Base-by-base conservation (phyloP, 2,329 filamentous ascomycete species). In the Penicillium sp. region DNA sequence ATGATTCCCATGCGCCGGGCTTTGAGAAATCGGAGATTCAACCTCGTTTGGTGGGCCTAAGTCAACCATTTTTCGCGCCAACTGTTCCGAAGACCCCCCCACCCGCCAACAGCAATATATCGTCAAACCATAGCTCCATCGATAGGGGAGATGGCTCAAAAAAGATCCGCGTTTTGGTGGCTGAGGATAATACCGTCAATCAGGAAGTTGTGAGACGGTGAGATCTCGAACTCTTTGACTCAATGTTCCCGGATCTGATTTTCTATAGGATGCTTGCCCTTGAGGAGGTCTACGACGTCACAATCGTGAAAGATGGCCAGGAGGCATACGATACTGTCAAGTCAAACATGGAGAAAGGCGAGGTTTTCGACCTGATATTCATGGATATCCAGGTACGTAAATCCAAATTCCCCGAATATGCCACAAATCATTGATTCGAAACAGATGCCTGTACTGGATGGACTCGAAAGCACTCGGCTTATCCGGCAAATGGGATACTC, bases 401-500 rank as follows among this genome's bases (percentile, higher is more conserved):
- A 34, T 16, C 14, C 14, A 13, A 11, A 5, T n/a, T 36, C 10
- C 31, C 6, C 4, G 10, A 13, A 34, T 5, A 34, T 14, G 21
- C 44, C 29, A 1, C 2, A n/a, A 14, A 22, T 55, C 60, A 44
- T 29, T 4, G 4, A 14, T 11, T 40, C 7, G 2, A 21, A 40
- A 2, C 21, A 85, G 74, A 97, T 97, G 92, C 92, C 92, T 3
- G 95, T 94, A 59, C 82, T 97, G 13, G 92, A 96, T 67, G 92
- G 92, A 1, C 77, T 97, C 22, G 88, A 96, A 70, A 92, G 89
- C 44, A 96, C 92, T 1, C 84, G 88, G 9, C 78, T 95, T 32
- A 96, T 97, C 64, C 85, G 92, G 6, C 80, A 91, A 69, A 89
- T 93, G 78, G 92, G 92, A 1, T 97, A 94, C 74, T 86, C 83